Conservation (phyloP, 1,139 yeast species). For the Debaryomyces sp. region DNA sequence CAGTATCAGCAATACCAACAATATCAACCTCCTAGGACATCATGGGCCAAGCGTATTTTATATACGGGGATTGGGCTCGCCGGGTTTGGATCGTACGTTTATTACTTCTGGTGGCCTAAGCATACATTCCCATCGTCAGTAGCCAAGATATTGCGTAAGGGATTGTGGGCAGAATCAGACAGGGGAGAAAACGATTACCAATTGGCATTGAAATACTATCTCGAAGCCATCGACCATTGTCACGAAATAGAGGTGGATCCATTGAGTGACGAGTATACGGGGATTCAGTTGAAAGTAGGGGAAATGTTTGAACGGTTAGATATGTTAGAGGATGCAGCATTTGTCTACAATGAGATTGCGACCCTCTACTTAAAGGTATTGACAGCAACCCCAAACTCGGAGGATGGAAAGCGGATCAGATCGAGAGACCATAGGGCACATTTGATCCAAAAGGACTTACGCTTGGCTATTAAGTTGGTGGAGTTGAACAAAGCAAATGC, state of each 20-base stretch:
- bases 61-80: constrained; percentile 30
- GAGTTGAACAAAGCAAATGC: constrained; percentile 56
- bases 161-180: constrained; percentile 82
- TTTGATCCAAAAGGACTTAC: constrained; percentile 68
- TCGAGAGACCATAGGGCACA: constrained; percentile 50
- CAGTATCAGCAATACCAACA: constrained; percentile 18
- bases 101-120: constrained; percentile 65
- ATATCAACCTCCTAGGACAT: constrained; percentile 21
- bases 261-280: constrained; percentile 57
- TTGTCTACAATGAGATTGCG: constrained; percentile 67
- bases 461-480: constrained; percentile 69
- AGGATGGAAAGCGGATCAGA: constrained; percentile 24
- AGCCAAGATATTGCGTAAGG: constrained; percentile 70
- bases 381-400: constrained; percentile 31
- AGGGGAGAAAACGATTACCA: constrained; percentile 64
- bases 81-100: constrained; percentile 37
- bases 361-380: constrained; percentile 64
- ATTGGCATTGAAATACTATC: constrained; percentile 69
- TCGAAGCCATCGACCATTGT: constrained; percentile 54
- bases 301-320: constrained; percentile 79
- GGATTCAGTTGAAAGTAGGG: constrained; percentile 81
- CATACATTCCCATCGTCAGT: constrained; percentile 57
- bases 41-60: constrained; percentile 25
- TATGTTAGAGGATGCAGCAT: constrained; percentile 63
- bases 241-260: constrained; percentile 50